Conservation (phyloP, 1,284 basidiomycete species). For the Schizophyllum commune region DNA sequence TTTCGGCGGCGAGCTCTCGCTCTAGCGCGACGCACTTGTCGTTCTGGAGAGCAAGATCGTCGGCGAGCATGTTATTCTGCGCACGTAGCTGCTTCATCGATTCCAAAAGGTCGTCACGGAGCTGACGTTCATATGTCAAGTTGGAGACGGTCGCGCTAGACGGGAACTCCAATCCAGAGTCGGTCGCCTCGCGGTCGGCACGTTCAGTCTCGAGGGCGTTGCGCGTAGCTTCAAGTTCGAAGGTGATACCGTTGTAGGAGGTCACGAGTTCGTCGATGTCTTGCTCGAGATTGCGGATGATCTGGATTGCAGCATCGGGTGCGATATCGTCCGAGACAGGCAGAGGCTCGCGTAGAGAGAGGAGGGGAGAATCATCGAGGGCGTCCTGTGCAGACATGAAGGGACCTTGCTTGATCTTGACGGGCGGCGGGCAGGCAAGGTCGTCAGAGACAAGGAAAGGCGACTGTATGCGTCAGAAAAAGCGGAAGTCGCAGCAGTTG, state of each 20-base stretch:
- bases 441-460: not conserved
- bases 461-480: not conserved
- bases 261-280: slow-evolving; percentile 17
- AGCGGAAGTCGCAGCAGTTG: not conserved
- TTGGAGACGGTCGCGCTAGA: slow-evolving; percentile 12
- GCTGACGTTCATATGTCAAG: slow-evolving; percentile 15
- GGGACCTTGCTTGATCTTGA: not conserved
- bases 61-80: slow-evolving; percentile 16
- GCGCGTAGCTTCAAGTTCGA: slow-evolving; percentile 15
- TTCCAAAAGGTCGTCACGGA: slow-evolving; percentile 16
- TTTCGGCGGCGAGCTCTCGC: slow-evolving; percentile 15
- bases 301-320: not conserved
- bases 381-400: not conserved
- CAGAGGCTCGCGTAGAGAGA: not conserved
- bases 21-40: slow-evolving; percentile 13
- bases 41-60: slow-evolving; percentile 15
- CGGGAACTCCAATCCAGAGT: slow-evolving; percentile 1
- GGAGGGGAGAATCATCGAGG: not conserved
- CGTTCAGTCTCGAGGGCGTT: slow-evolving; percentile 16
- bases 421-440: no score
- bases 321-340: not conserved
- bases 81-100: slow-evolving; percentile 19
- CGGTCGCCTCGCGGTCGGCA: slow-evolving; percentile 7
- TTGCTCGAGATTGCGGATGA: slow-evolving; percentile 16
- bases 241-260: slow-evolving; percentile 13